Percentiles rank a stretch among this genome's conserved stretches.
These are phyloP conservation scores for Ananas comosus DNA, from an alignment of 176 grass and related monocot genomes.

Conservation along the genomic window DNA sequence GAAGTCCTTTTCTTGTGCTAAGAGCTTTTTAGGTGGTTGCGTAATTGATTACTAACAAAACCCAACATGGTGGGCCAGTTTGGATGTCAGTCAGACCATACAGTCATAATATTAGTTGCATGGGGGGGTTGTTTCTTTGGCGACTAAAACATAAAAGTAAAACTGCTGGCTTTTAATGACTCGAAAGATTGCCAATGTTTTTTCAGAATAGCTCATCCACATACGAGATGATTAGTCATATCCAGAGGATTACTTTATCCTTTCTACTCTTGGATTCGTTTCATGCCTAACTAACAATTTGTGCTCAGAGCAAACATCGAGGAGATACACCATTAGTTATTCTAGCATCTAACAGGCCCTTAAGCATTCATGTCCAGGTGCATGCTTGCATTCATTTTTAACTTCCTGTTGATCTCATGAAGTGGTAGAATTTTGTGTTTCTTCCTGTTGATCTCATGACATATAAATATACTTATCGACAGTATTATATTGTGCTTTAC, in stretches of 20 bases:
- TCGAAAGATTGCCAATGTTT: not conserved
- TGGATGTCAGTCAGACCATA: not conserved
- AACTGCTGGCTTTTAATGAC: not conserved
- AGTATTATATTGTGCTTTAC: too few relatives aligned
- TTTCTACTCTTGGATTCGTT: not conserved
- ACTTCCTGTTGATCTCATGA: too few relatives aligned
- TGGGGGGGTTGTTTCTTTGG: not conserved
- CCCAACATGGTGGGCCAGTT: too few relatives aligned
- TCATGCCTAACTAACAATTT: not conserved
- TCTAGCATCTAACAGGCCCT: too few relatives aligned
- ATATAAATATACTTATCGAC: too few relatives aligned
- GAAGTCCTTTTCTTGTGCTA: not conserved
- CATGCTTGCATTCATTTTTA: too few relatives aligned
- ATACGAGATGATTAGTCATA: not conserved
- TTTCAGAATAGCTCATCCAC: not conserved
- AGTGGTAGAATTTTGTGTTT: too few relatives aligned
- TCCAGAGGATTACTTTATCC: not conserved
- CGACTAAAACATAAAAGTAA: not conserved
- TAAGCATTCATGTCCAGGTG: too few relatives aligned
- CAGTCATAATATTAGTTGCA: not conserved
- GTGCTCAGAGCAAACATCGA: too few relatives aligned
- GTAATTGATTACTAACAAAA: too few relatives aligned
- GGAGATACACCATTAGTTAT: too few relatives aligned
- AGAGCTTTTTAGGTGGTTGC: not conserved
- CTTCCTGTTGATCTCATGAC: too few relatives aligned